Evolutionary conservation across 495 filamentous ascomycete species (phyloP).

Genomic region (Penicillium soppii): DNA sequence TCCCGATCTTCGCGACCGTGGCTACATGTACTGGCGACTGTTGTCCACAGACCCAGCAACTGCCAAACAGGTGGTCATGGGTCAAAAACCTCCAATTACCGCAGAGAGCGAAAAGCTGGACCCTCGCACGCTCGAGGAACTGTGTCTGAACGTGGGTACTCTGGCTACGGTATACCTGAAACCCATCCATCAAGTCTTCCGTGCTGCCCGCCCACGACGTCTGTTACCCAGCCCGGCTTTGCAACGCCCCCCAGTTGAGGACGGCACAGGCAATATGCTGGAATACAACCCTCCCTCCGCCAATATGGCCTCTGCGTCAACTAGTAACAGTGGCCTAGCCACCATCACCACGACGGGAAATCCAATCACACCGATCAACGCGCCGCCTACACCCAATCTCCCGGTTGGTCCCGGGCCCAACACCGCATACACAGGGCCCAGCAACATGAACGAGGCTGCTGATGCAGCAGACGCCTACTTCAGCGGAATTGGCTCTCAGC

Average conservation of each 20-base stretch:
- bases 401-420: conserved; percentile 16
- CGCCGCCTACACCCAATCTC: conserved; percentile 19
- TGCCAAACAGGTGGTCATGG: conserved; percentile 90
- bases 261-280: conserved; percentile 38
- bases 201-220: conserved; percentile 75
- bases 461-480: conserved; percentile 87
- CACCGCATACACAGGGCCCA: conserved; percentile 21
- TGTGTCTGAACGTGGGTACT: conserved; percentile 95
- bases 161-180: conserved; percentile 97
- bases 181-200: conserved; percentile 97
- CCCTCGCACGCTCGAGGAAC: conserved; percentile 87
- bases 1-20: conserved; percentile 90
- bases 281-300: conserved; percentile 28
- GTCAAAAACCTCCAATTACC: conserved; percentile 93
- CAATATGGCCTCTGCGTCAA: conserved; percentile 17
- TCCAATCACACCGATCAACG: conserved; percentile 19
- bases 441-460: conserved; percentile 52
- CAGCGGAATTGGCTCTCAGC: conserved; percentile 64
- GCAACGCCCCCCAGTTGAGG: conserved; percentile 61
- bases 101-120: conserved; percentile 95
- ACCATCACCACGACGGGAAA: conserved; percentile 24
- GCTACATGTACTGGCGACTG: conserved; percentile 99
- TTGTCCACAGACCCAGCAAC: conserved; percentile 89
- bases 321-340: conserved; percentile 29
- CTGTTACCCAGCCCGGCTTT: conserved; percentile 81